Evolutionary conservation across 208 protist genomes (phyloP), one percentile per base, ranked within the genome.

Genomic region (Wallacemonas sp.): DNA sequence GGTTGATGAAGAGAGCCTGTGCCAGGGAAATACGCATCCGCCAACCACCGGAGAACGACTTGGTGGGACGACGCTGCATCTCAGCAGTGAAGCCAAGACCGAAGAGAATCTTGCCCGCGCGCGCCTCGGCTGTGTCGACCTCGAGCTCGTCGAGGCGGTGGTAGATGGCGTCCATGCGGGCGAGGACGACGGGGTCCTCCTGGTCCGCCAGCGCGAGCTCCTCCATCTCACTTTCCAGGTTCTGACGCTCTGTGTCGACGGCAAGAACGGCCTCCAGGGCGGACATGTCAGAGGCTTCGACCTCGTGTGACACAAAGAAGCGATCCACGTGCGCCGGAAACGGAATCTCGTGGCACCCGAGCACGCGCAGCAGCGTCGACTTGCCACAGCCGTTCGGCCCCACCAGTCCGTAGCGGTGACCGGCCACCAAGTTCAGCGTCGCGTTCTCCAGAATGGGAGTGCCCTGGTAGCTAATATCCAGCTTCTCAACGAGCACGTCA

Each of bases 261-360:
- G 82, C 73, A 22, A 97, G 62, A 26, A 97, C 92, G 10, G 81
- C 82, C 5, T 97, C 87, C 15, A 97, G 68, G n/a, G 87, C 89
- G 24, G 75, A 74, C 74, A 85, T 82, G 53, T 97, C 89, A 8
- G 76, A 86, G 22, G 91, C 79, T 27, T 77, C 91, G 33, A 98
- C 98, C 75, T 99, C 98, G 62, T 99, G 97, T 44, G 98, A 97
- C 22, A 99, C 91, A 78, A 98, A 98, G 75, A 98, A 93, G 36
- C 98, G 90, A 59, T 98, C 80, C 1, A 99, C 81, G 79, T 98
- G 85, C 21, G 85, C 79, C 0, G 98, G 97, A 44, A 99, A 97
- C 2, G 83, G 87, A 41, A 98, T 97, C 55, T 91, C 87, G 55
- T 89, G 72, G 63, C 36, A 95, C 24, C 84, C 92, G 10, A 98